These are phyloP conservation scores for Zizania palustris DNA, from an alignment of 202 grass and related monocot genomes.

Conservation along the genomic window DNA sequence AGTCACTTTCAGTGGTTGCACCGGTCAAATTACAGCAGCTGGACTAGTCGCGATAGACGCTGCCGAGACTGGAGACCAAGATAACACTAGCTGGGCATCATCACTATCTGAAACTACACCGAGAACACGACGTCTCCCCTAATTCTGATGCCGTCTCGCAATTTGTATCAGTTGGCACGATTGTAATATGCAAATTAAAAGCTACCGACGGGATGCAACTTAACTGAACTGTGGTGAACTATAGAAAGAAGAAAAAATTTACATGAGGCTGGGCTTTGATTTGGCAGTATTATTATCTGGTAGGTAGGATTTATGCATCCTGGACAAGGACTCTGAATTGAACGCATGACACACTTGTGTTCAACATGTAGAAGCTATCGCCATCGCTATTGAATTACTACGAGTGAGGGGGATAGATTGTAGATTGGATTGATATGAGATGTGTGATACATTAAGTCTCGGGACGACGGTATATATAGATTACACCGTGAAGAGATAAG, in stretches of 20 bases:
- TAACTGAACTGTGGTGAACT: background rate
- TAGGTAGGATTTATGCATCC: background rate
- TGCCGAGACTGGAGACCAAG: background rate
- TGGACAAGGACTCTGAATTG: background rate
- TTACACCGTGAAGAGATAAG: no score
- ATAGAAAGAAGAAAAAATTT: background rate
- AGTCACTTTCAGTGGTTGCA: background rate
- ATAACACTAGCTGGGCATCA: background rate
- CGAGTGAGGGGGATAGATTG: no score
- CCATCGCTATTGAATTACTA: background rate
- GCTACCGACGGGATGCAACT: background rate
- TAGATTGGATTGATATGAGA: no score
- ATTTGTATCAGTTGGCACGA: background rate
- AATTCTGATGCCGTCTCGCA: background rate
- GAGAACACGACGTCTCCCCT: background rate
- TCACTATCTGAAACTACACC: conserved; percentile 17
- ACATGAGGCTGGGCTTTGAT: background rate
- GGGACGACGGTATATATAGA: no score
- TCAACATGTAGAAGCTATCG: conserved; percentile 2
- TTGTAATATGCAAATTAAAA: no score
- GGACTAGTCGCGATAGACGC: background rate
- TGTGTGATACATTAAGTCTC: no score
- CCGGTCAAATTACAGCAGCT: background rate
- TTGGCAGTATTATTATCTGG: background rate
- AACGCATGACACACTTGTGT: background rate